Evolutionary conservation across 345 rosid genomes (phyloP).

Genomic region (Nasturtium officinale): DNA sequence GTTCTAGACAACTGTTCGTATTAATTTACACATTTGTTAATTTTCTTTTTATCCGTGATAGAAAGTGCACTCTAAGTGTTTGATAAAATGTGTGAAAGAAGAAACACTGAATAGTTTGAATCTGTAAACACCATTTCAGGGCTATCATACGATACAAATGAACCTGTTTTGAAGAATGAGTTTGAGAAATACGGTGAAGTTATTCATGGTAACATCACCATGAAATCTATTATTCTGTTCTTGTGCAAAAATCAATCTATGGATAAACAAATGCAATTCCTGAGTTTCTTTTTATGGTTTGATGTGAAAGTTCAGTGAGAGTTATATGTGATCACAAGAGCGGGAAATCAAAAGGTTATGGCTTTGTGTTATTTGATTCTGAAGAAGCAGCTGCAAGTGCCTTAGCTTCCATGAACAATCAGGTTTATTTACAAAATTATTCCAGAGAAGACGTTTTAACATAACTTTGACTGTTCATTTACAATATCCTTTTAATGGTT

Average conservation of each 20-base stretch:
- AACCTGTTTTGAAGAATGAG: slow-evolving; percentile 57
- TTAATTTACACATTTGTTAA: neutral
- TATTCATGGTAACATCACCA: slow-evolving; percentile 33
- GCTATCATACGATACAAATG: slow-evolving; percentile 71
- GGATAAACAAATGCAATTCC: neutral
- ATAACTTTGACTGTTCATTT: neutral
- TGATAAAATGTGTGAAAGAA: slow-evolving; percentile 20
- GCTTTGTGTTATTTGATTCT: slow-evolving; percentile 62
- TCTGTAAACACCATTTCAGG: slow-evolving; percentile 45
- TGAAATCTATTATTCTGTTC: neutral
- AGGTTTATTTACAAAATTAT: slow-evolving; percentile 41
- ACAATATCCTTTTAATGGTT: neutral
- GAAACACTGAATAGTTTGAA: too few species aligned
- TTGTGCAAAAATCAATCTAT: neutral
- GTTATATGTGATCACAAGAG: slow-evolving; percentile 68
- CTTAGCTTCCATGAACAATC: slow-evolving; percentile 62
- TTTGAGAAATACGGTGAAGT: slow-evolving; percentile 59
- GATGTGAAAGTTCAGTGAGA: slow-evolving; percentile 46
- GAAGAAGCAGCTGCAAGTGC: slow-evolving; percentile 64
- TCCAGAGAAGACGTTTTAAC: neutral
- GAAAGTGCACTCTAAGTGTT: slow-evolving; percentile 22
- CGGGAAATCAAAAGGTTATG: slow-evolving; percentile 76
- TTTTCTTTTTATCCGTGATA: neutral
- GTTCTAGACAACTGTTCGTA: neutral
- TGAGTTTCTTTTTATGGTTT: neutral